These are phyloP conservation scores for Trichocladium uniseriatum DNA, from an alignment of 495 filamentous ascomycete genomes.

Conservation along the genomic window DNA sequence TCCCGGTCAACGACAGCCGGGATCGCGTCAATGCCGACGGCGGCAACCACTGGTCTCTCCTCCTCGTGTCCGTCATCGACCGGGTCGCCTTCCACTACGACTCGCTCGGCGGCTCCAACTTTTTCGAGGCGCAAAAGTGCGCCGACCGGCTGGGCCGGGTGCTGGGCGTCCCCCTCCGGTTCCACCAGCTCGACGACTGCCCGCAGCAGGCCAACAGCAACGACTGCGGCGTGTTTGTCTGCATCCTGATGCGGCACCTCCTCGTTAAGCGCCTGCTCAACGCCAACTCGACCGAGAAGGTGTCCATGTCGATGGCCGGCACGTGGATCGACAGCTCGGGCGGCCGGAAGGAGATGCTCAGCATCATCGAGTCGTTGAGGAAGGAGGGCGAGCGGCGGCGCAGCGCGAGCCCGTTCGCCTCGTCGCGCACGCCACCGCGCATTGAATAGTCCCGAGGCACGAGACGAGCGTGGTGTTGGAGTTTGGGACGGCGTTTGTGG, in stretches of 20 bases:
- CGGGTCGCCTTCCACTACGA: constrained; percentile 96
- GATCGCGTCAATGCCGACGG: constrained; percentile 71
- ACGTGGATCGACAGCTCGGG: constrained; percentile 66
- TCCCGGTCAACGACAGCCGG: constrained; percentile 86
- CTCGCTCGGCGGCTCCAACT: constrained; percentile 69
- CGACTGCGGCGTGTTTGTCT: constrained; percentile 96
- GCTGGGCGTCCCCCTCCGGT: constrained; percentile 55
- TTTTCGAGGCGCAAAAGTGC: constrained; percentile 57
- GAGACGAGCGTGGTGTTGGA: neutral
- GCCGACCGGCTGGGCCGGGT: constrained; percentile 58
- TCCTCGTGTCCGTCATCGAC: constrained; percentile 82
- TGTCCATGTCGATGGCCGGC: constrained; percentile 86
- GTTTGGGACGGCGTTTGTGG: neutral
- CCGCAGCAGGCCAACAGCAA: constrained; percentile 87
- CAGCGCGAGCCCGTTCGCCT: constrained; percentile 19
- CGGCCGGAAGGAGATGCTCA: constrained; percentile 78
- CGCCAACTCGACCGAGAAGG: constrained; percentile 65
- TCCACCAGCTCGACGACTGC: constrained; percentile 68
- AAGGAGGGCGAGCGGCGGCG: constrained; percentile 75
- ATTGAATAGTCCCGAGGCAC: constrained; percentile 20
- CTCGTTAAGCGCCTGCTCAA: constrained; percentile 72
- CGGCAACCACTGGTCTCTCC: constrained; percentile 89
- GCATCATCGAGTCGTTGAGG: constrained; percentile 69
- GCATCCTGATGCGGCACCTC: constrained; percentile 82
- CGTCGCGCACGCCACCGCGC: constrained; percentile 27